These are phyloP conservation scores for Trichomonascus vanleenenianus DNA, from an alignment of 805 yeast genomes.

Conservation along the genomic window DNA sequence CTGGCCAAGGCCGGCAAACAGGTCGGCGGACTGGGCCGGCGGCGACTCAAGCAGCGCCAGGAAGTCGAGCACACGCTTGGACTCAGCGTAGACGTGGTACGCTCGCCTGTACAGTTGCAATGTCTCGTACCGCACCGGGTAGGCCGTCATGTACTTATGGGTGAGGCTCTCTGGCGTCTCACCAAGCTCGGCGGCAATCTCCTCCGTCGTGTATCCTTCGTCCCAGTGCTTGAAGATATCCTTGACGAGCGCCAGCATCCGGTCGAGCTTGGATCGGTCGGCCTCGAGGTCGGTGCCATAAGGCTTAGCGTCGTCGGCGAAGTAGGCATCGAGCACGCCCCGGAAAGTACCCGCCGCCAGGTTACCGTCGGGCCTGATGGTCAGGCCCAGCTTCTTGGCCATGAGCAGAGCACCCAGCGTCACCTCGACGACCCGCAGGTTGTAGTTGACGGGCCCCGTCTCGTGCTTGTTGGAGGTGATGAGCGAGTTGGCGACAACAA, in stretches of 20 bases:
- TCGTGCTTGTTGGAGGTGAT: conserved; percentile 58
- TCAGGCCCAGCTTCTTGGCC: conserved; percentile 41
- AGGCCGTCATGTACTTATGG: conserved; percentile 39
- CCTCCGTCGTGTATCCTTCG: conserved; percentile 44
- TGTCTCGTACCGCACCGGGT: conserved; percentile 50
- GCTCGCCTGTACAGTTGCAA: conserved; percentile 52
- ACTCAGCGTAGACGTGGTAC: conserved; percentile 55
- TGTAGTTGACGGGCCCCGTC: conserved; percentile 63
- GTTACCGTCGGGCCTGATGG: conserved; percentile 41
- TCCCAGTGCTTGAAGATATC: no score
- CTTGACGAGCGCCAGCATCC: conserved; percentile 37
- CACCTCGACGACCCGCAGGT: conserved; percentile 64
- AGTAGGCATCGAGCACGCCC: conserved; percentile 53
- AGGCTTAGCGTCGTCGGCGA: conserved; percentile 21
- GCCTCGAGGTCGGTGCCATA: conserved; percentile 40
- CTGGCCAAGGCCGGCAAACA: conserved; percentile 40
- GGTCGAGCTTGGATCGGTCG: conserved; percentile 34
- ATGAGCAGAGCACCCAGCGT: conserved; percentile 57
- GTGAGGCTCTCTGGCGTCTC: conserved; percentile 37
- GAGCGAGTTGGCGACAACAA: conserved; percentile 57
- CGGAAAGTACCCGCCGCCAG: conserved; percentile 52
- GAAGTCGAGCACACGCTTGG: conserved; percentile 49
- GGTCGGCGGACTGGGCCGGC: conserved; percentile 23
- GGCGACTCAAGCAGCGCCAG: conserved; percentile 33
- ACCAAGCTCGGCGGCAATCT: conserved; percentile 40